These are phyloP conservation scores for Triticum urartu DNA, from an alignment of 176 grass and related monocot genomes.

Conservation along the genomic window DNA sequence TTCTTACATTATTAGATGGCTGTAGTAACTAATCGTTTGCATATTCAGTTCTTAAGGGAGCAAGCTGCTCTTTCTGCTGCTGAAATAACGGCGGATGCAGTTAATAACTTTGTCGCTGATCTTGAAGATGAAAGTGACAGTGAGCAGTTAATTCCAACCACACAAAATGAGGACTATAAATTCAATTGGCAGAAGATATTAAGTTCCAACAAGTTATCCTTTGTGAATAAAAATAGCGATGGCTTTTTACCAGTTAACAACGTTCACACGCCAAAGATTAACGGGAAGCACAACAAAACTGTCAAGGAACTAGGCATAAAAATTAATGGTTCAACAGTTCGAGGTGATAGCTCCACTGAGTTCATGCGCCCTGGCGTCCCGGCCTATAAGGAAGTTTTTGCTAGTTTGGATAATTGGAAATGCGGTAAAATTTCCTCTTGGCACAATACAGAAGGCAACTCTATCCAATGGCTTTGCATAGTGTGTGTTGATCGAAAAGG, in stretches of 20 bases:
- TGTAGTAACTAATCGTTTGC: constrained; percentile 21
- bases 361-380: constrained; percentile 49
- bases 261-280: constrained; percentile 49
- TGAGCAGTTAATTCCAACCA: constrained; percentile 34
- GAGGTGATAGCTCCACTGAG: constrained; percentile 36
- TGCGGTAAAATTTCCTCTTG: constrained; percentile 76
- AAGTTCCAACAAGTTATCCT: constrained; percentile 38
- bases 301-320: constrained; percentile 57
- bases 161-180: constrained; percentile 40
- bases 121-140: constrained; percentile 72
- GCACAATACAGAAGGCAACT: constrained; percentile 75
- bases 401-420: constrained; percentile 91
- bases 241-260: constrained; percentile 65
- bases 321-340: constrained; percentile 71
- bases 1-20: constrained; percentile 16
- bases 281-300: constrained; percentile 64
- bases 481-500: constrained; percentile 82
- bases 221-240: constrained; percentile 39
- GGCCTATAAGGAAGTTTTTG: constrained; percentile 54
- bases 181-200: constrained; percentile 81
- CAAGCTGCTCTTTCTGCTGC: constrained; percentile 73
- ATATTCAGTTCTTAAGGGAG: constrained; percentile 79
- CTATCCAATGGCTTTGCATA: constrained; percentile 87
- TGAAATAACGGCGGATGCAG: constrained; percentile 85
- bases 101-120: constrained; percentile 85